These are phyloP conservation scores for Globisporangium emineosum DNA, from an alignment of 352 stramenopile species.

Conservation along the genomic window DNA sequence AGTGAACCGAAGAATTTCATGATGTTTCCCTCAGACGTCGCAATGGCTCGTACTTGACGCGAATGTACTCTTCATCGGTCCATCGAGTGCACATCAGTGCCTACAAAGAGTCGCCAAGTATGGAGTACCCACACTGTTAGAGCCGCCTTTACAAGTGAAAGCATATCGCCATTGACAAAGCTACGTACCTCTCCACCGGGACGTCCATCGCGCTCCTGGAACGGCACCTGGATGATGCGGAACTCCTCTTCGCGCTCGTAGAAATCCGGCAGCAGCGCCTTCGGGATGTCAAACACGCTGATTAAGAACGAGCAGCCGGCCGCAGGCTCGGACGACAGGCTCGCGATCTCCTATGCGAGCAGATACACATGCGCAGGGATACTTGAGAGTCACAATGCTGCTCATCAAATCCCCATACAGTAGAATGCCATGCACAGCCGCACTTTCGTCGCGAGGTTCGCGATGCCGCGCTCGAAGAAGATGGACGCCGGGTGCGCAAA, in stretches of 20 bases:
- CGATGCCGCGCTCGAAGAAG: slow-evolving; percentile 91
- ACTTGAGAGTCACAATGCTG: background rate
- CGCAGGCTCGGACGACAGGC: slow-evolving; percentile 69
- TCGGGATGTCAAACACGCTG: slow-evolving; percentile 68
- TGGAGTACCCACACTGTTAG: background rate
- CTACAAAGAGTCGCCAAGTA: slow-evolving; percentile 10
- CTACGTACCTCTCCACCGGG: slow-evolving; percentile 17
- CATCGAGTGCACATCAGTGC: slow-evolving; percentile 86
- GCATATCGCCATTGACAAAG: background rate
- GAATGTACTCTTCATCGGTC: slow-evolving; percentile 87
- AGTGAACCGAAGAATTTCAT: background rate
- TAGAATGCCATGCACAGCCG: background rate
- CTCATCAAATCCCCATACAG: background rate
- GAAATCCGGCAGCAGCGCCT: slow-evolving; percentile 54
- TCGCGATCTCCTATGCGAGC: slow-evolving; percentile 79
- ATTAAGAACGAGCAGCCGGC: slow-evolving; percentile 59
- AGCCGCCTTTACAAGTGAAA: background rate
- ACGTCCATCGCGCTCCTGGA: slow-evolving; percentile 56
- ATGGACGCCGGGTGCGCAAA: slow-evolving; percentile 92
- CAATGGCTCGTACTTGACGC: slow-evolving; percentile 25
- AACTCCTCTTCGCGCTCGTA: slow-evolving; percentile 89
- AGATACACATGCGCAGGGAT: background rate
- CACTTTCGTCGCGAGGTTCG: slow-evolving; percentile 79
- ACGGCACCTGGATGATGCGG: slow-evolving; percentile 77
- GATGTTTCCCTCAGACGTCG: background rate